Base-by-base conservation (phyloP, 441 rosid genomes). In the Gossypium lobatum region DNA sequence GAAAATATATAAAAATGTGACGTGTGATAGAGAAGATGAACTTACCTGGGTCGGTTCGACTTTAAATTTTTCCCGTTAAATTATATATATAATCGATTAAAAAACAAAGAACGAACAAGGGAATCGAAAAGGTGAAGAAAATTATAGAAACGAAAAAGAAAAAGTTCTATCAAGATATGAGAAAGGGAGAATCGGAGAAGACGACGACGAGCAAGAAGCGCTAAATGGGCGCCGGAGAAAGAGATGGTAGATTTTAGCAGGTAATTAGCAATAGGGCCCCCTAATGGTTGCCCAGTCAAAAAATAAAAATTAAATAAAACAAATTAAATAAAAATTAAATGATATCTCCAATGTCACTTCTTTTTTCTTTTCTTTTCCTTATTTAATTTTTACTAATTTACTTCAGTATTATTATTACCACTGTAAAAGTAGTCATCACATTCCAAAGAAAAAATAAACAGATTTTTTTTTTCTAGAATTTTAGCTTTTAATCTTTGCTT, bases 161-260 rank as follows among this genome's bases (percentile, higher is more conserved):
- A 23, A 31, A 13, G 3, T 17, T 28, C 45, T 31, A 18, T 26
- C 6, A 26, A 42, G 6, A 45, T 46, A 39, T 25, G 23, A 48
- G 55, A 76, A 72, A 74, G 65, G 65, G 72, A 67, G 72, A 80
- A 73, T 74, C 68, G 76, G 81, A 70, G 81, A 77, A 70, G 78
- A 78, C 77, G 82, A 79, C 14, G 64, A 76, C 48, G 34, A 45
- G 82, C 83, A 80, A 78, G 26, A 80, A 78, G 80, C 79, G 84
- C 86, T 85, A 78, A 31, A 81, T 81, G 79, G 80, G 84, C 86
- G 86, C 82, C 46, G 46, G 81, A 75, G 80, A 14, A 28, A 72
- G 82, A 64, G 81, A 70, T 6, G 84, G 76, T 54, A 72, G 80
- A 80, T 75, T 74, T 71, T 73, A 68, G 85, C 67, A 75, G 82